Evolutionary conservation across 768 basidiomycete genomes (phyloP).

Genomic region (Trametes cubensis): DNA sequence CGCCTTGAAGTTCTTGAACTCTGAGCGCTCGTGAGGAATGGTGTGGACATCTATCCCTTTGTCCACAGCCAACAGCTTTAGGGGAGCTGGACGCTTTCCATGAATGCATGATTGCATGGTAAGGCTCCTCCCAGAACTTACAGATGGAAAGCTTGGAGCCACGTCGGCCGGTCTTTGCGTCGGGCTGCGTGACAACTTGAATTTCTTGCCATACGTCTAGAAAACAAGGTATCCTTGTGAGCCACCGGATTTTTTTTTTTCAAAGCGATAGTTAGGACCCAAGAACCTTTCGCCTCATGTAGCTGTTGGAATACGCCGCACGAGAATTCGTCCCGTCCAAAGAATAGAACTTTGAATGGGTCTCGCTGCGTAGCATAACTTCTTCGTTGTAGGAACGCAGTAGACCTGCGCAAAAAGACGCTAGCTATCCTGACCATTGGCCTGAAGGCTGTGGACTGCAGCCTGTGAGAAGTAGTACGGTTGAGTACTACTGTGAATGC

Average conservation of each 20-base stretch:
- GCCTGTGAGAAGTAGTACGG: too few species aligned
- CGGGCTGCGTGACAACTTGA: slow-evolving; percentile 71
- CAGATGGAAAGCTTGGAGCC: slow-evolving; percentile 59
- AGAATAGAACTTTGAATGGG: slow-evolving; percentile 75
- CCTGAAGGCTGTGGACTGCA: too few species aligned
- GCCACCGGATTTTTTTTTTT: too few species aligned
- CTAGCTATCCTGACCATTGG: too few species aligned
- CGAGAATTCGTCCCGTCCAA: slow-evolving; percentile 90
- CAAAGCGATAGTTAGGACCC: too few species aligned
- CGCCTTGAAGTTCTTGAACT: slow-evolving; percentile 70
- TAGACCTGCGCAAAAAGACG: too few species aligned
- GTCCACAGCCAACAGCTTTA: slow-evolving; percentile 60
- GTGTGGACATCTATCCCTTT: slow-evolving; percentile 56
- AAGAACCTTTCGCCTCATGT: slow-evolving; percentile 59
- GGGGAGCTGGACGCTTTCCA: slow-evolving; percentile 56
- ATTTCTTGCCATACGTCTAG: slow-evolving; percentile 80
- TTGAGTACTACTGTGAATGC: too few species aligned
- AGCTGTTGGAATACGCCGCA: slow-evolving; percentile 70
- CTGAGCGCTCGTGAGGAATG: slow-evolving; percentile 61
- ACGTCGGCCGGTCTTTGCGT: slow-evolving; percentile 63
- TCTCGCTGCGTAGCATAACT: neutral
- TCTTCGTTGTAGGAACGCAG: too few species aligned
- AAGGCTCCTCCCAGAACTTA: slow-evolving; percentile 36
- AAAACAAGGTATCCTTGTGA: neutral
- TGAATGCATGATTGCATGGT: neutral